Evolutionary conservation across 345 rosid genomes (phyloP).

Genomic region (Theobroma cacao): DNA sequence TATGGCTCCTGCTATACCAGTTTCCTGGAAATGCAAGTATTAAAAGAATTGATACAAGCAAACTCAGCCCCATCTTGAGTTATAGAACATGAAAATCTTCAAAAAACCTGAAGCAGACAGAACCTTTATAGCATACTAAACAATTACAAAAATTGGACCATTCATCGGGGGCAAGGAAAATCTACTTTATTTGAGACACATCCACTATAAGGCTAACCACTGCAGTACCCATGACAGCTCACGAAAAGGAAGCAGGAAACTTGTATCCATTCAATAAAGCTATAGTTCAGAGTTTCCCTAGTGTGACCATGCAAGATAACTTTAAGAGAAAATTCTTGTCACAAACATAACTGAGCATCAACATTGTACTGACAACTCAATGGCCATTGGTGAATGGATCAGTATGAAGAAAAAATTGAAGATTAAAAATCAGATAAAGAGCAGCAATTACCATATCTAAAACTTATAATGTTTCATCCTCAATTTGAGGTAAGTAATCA

Average conservation of each 20-base stretch:
- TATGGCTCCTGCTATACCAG: background rate
- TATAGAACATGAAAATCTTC: background rate
- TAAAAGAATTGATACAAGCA: background rate
- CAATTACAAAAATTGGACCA: background rate
- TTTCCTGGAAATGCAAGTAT: background rate
- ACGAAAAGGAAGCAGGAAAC: background rate
- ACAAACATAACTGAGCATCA: background rate
- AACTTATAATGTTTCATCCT: background rate
- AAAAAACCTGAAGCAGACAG: background rate
- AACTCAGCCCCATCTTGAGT: background rate
- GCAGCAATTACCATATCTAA: background rate
- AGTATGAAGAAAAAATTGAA: background rate
- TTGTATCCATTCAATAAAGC: background rate
- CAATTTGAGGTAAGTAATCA: background rate
- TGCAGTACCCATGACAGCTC: background rate
- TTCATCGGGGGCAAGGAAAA: background rate
- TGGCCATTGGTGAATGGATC: background rate
- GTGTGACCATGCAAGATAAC: background rate
- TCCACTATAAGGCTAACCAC: background rate
- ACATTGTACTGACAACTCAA: background rate
- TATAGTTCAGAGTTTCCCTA: background rate
- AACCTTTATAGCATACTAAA: background rate
- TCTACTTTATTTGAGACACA: background rate
- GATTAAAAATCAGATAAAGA: background rate
- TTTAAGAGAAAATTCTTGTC: background rate